Percentiles rank a stretch among this genome's conserved stretches.
phyloP scores from a whole-genome alignment of 345 rosid genomes.

The Gossypium mustelinum region DNA sequence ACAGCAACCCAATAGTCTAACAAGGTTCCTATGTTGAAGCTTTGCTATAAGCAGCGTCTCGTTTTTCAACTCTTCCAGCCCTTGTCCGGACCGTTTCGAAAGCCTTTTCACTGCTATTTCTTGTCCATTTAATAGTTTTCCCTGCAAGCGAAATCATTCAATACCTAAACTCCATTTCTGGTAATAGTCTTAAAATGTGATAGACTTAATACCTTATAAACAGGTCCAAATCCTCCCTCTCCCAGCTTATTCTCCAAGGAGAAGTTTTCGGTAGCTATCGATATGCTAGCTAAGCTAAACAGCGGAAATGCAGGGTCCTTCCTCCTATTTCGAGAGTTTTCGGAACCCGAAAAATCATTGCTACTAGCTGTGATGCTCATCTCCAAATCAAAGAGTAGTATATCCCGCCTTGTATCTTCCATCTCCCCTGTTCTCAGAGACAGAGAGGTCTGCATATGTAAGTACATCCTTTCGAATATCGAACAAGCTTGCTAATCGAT shows the following conservation, averaged over 20 bases:
- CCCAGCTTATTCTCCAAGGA: background rate
- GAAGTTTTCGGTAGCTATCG: slow-evolving; percentile 18
- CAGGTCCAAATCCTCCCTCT: slow-evolving; percentile 9
- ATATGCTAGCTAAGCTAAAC: slow-evolving; percentile 26
- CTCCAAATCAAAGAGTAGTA: slow-evolving; percentile 17
- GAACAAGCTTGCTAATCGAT: background rate
- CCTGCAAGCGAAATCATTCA: slow-evolving; percentile 18
- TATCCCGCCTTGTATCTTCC: slow-evolving; percentile 13
- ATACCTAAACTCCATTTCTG: background rate
- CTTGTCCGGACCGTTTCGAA: slow-evolving; percentile 31
- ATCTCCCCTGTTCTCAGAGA: background rate
- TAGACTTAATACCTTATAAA: background rate
- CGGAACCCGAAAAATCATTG: background rate
- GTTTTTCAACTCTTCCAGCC: slow-evolving; percentile 34
- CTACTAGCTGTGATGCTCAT: background rate
- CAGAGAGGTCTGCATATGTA: background rate
- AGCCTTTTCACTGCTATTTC: slow-evolving; percentile 40
- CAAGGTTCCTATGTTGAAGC: slow-evolving; percentile 41
- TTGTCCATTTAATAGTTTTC: slow-evolving; percentile 29
- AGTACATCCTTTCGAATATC: too few species aligned
- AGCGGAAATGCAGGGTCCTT: slow-evolving; percentile 15
- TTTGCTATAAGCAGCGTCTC: slow-evolving; percentile 28
- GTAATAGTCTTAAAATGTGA: background rate
- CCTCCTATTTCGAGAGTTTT: background rate
- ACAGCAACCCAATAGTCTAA: slow-evolving; percentile 37